Evolutionary conservation across 176 grass and related monocot species (phyloP).

Genomic region (Oryza nivara): DNA sequence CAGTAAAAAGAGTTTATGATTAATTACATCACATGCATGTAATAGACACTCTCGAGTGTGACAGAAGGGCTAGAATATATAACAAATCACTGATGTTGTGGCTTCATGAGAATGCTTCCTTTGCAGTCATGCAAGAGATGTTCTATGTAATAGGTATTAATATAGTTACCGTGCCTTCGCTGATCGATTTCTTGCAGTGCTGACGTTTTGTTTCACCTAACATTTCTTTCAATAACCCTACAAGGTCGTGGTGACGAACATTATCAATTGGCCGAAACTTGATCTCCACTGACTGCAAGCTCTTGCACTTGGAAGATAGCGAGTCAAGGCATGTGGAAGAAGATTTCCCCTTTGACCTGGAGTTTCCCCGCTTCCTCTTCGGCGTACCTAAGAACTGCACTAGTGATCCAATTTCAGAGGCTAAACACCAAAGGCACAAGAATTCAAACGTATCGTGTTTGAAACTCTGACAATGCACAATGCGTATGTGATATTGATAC

Average conservation of each 20-base stretch:
- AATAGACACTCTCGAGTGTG: neutral
- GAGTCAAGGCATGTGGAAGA: neutral
- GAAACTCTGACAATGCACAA: too few relatives aligned
- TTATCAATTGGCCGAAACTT: neutral
- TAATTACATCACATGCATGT: neutral
- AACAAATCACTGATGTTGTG: neutral
- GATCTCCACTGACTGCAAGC: conserved; percentile 24
- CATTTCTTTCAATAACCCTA: neutral
- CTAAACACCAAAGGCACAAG: neutral
- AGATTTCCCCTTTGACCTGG: neutral
- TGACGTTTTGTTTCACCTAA: neutral
- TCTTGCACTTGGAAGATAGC: neutral
- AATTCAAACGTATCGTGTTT: neutral
- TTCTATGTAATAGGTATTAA: neutral
- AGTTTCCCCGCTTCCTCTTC: neutral
- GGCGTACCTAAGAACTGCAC: conserved; percentile 10
- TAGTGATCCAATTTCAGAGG: neutral
- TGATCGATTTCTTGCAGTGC: neutral
- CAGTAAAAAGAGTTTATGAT: neutral
- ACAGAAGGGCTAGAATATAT: neutral
- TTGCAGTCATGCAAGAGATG: neutral
- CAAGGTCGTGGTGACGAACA: neutral
- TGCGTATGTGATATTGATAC: neutral
- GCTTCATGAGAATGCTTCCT: neutral
- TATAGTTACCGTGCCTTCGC: neutral